phyloP scores from a whole-genome alignment of 805 yeast genomes.

The Pichia scutulata region DNA sequence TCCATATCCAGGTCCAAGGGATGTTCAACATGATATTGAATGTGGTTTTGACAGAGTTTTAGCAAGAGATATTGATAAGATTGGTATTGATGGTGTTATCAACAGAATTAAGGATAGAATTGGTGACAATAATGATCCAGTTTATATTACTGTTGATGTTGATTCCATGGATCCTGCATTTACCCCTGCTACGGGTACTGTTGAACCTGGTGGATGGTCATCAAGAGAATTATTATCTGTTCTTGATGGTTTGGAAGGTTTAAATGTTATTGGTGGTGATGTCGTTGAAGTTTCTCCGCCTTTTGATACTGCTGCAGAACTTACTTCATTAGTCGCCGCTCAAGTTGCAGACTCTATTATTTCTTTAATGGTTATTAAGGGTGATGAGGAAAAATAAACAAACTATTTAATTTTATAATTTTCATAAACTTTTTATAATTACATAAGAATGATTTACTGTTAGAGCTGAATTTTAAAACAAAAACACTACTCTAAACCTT shows the following conservation, averaged over 20 bases:
- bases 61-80: conserved; percentile 37
- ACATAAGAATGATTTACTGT: too few species aligned
- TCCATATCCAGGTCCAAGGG: conserved; percentile 35
- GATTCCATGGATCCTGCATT: conserved; percentile 71
- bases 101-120: conserved; percentile 28
- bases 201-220: conserved; percentile 60
- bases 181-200: conserved; percentile 69
- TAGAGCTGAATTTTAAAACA: too few species aligned
- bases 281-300: conserved; percentile 45
- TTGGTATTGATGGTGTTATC: conserved; percentile 33
- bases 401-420: too few species aligned
- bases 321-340: conserved; percentile 34
- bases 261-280: conserved; percentile 42
- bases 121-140: conserved; percentile 28
- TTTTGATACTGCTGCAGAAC: conserved; percentile 27
- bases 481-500: too few species aligned
- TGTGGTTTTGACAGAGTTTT: conserved; percentile 29
- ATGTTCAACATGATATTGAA: conserved; percentile 34
- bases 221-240: conserved; percentile 38
- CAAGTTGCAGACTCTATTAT: conserved; percentile 34
- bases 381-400: conserved; percentile 8
- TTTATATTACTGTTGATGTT: conserved; percentile 40
- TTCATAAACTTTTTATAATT: too few species aligned
- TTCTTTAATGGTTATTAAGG: conserved; percentile 32
- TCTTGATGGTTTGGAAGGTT: conserved; percentile 37